Percentiles rank a stretch among this genome's conserved stretches.
These are phyloP conservation scores for Oryza glaberrima DNA, from an alignment of 176 grass and related monocot genomes.

Conservation along the genomic window DNA sequence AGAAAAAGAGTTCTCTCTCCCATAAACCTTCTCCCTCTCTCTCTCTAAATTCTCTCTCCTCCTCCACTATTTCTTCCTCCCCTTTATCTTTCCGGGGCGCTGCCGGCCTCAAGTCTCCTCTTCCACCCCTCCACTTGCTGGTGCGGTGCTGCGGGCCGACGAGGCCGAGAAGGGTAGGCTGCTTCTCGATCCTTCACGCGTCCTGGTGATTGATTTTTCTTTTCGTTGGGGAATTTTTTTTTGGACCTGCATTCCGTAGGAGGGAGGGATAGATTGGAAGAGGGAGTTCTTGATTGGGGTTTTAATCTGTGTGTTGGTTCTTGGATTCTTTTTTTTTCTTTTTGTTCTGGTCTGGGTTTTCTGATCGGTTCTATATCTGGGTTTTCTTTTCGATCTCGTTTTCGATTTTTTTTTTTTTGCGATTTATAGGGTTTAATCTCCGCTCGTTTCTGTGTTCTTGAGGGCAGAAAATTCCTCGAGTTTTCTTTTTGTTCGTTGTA, in stretches of 20 bases:
- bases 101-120: constrained; percentile 31
- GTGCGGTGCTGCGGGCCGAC: background rate
- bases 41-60: background rate
- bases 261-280: constrained; percentile 8
- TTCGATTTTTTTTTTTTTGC: background rate
- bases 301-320: constrained; percentile 8
- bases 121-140: constrained; percentile 12
- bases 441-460: background rate
- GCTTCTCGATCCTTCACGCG: constrained; percentile 24
- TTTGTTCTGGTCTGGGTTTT: background rate
- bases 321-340: constrained; percentile 9
- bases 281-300: background rate
- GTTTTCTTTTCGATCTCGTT: too few species aligned
- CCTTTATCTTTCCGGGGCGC: constrained; percentile 26
- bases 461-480: too few species aligned
- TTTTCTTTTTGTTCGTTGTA: background rate
- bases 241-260: constrained; percentile 41
- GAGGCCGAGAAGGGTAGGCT: constrained; percentile 13
- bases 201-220: background rate
- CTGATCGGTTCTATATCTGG: background rate
- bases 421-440: constrained; percentile 18
- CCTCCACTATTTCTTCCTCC: constrained; percentile 39
- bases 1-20: constrained; percentile 10
- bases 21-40: constrained; percentile 39
- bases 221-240: background rate